phyloP scores from a whole-genome alignment of 345 rosid genomes.

The Microthlaspi erraticum region DNA sequence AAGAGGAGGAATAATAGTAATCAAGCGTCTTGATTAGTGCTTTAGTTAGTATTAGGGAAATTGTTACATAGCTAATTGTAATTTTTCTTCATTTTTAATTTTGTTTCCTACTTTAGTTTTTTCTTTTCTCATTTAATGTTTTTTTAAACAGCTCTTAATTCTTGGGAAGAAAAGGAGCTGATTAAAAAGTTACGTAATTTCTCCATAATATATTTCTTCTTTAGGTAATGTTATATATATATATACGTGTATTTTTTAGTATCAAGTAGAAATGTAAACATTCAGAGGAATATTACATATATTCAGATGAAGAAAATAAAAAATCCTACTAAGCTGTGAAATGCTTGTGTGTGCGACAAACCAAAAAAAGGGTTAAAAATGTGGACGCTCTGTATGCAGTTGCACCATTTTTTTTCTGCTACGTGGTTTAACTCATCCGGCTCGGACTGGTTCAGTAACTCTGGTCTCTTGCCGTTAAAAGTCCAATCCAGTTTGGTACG shows the following conservation, averaged over 20 bases:
- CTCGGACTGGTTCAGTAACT: slow-evolving; percentile 8
- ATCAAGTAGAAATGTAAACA: neutral
- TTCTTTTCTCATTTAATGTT: neutral
- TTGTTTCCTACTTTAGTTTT: neutral
- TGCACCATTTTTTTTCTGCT: neutral
- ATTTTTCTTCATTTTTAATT: slow-evolving; percentile 7
- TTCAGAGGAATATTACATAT: neutral
- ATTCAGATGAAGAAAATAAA: neutral
- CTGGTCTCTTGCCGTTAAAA: no score
- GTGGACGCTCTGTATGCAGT: no score
- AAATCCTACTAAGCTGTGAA: neutral
- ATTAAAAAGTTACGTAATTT: neutral
- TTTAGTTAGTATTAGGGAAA: slow-evolving; percentile 24
- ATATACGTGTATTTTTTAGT: neutral
- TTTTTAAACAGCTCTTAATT: slow-evolving; percentile 18
- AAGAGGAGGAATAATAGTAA: slow-evolving; percentile 34
- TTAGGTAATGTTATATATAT: neutral
- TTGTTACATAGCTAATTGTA: slow-evolving; percentile 45
- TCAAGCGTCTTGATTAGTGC: neutral
- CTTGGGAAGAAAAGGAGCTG: slow-evolving; percentile 28
- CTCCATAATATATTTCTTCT: neutral
- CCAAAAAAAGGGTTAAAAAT: neutral
- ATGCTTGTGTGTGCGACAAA: neutral
- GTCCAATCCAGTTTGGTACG: slow-evolving; percentile 11
- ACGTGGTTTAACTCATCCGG: neutral